Conservation (phyloP, 2,329 filamentous ascomycete genomes). For the Sclerotinia subarctica region DNA sequence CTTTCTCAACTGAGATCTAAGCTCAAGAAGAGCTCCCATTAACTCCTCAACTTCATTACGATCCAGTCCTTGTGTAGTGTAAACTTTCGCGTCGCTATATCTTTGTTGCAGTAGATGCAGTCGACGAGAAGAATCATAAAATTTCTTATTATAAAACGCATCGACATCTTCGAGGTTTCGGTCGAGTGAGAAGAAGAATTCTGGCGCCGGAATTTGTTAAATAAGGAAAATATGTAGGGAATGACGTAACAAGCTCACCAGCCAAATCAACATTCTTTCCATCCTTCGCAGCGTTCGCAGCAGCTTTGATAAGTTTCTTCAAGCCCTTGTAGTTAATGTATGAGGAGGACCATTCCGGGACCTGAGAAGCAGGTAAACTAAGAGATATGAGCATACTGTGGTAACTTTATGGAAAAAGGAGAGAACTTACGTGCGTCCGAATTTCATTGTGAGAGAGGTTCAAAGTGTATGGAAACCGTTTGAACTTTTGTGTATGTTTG, state of each 20-base stretch:
- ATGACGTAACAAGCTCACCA: slow-evolving; percentile 56
- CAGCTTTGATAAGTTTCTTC: slow-evolving; percentile 90
- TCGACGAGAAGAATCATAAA: slow-evolving; percentile 76
- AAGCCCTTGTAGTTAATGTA: slow-evolving; percentile 90
- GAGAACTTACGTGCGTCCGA: slow-evolving; percentile 55
- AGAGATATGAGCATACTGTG: neutral
- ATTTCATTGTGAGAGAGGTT: slow-evolving; percentile 51
- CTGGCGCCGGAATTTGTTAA: slow-evolving; percentile 48
- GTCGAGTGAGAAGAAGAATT: slow-evolving; percentile 95
- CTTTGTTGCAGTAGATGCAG: slow-evolving; percentile 83
- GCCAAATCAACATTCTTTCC: slow-evolving; percentile 82
- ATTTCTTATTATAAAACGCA: slow-evolving; percentile 95
- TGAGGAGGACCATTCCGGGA: slow-evolving; percentile 78
- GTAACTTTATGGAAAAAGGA: neutral
- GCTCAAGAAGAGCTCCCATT: slow-evolving; percentile 82
- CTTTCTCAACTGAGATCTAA: slow-evolving; percentile 83
- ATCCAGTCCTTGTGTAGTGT: slow-evolving; percentile 70
- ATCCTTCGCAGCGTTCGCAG: slow-evolving; percentile 60
- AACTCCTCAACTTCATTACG: slow-evolving; percentile 88
- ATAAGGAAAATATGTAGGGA: slow-evolving; percentile 34
- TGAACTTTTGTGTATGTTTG: neutral
- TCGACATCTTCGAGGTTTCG: slow-evolving; percentile 97
- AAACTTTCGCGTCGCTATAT: slow-evolving; percentile 68
- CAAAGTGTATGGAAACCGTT: neutral
- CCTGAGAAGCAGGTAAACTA: slow-evolving; percentile 74